Evolutionary conservation across 306 rosid species (phyloP), one percentile per base, ranked within the genome.

Genomic region (Quercus parvula): DNA sequence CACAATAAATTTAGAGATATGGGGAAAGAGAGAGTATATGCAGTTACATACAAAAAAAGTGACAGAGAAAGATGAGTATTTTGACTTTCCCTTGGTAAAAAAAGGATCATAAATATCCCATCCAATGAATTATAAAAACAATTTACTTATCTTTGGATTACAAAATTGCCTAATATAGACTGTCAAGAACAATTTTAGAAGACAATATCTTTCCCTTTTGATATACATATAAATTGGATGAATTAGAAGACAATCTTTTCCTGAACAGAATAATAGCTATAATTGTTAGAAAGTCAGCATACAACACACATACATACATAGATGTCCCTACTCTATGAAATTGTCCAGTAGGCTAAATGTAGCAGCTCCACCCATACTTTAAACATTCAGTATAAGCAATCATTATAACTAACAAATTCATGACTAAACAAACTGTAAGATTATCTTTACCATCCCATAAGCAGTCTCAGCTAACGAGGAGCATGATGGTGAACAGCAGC

Each of bases 1-100:
- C 79, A 79, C 51, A 20, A 75, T 76, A 77, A 62, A 81, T 61
- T 71, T 70, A 12, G 74, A 55, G 58, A 35, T 70, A 70, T 46
- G 70, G 54, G 20, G 74, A 12, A 55, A 22, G 73, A 52, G 52
- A 83, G 38, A 80, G 82, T 58, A n/a, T 9, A 22, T 25, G 64
- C 64, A 58, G 28, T 58, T 22, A 20, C 14, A 58, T 4, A 58
- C 22, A 58, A 8, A 24, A 5, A 58, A 3, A 58, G 7, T n/a
- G 24, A n/a, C 28, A 22, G 7, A 58, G 11, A 8, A 12, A 22
- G 24, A 58, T 9, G 9, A n/a, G 25, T 9, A 58, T 58, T 12
- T 49, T 13, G 54, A 62, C 19, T 27, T 62, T 13, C 68, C 68
- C 28, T 58, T 58, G 4, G 66, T 58, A 22, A 58, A 58, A 20